Percentiles rank a stretch among this genome's conserved stretches.
phyloP scores from a whole-genome alignment of 805 yeast species.

The Lipomyces sp. region DNA sequence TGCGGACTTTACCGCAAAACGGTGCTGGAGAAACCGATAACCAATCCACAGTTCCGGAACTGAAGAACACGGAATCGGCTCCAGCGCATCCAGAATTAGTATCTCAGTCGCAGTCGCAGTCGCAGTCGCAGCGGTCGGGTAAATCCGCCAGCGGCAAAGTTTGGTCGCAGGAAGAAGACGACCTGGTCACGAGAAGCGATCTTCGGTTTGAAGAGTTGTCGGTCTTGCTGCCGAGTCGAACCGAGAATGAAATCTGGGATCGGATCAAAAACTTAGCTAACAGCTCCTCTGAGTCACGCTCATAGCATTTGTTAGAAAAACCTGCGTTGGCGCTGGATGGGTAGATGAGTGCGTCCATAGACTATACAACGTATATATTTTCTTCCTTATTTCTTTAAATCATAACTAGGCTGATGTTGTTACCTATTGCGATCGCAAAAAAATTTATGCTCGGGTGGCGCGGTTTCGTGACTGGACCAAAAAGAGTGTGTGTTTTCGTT shows the following conservation, averaged over 20 bases:
- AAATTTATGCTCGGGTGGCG: background rate
- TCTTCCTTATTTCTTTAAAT: background rate
- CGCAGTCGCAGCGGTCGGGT: background rate
- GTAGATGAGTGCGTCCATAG: background rate
- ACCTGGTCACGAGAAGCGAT: constrained; percentile 60
- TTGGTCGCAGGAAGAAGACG: constrained; percentile 76
- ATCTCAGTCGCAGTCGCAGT: background rate
- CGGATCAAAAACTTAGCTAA: constrained; percentile 49
- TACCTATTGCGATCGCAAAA: background rate
- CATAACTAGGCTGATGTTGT: constrained; percentile 1
- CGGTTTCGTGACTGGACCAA: background rate
- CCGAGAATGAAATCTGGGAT: constrained; percentile 73
- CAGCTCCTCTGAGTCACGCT: constrained; percentile 5
- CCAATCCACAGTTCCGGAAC: background rate
- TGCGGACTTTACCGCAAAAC: background rate
- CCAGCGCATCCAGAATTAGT: background rate
- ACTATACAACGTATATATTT: background rate
- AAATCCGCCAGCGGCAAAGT: constrained; percentile 20
- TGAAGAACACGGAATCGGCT: background rate
- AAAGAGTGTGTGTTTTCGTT: background rate
- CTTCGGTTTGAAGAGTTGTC: constrained; percentile 73
- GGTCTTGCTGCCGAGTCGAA: constrained; percentile 70
- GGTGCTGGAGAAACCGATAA: background rate
- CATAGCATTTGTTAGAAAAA: background rate
- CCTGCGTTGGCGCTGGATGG: background rate